Evolutionary conservation across 2,329 filamentous ascomycete species (phyloP).

Genomic region (Pseudocercospora cruenta): DNA sequence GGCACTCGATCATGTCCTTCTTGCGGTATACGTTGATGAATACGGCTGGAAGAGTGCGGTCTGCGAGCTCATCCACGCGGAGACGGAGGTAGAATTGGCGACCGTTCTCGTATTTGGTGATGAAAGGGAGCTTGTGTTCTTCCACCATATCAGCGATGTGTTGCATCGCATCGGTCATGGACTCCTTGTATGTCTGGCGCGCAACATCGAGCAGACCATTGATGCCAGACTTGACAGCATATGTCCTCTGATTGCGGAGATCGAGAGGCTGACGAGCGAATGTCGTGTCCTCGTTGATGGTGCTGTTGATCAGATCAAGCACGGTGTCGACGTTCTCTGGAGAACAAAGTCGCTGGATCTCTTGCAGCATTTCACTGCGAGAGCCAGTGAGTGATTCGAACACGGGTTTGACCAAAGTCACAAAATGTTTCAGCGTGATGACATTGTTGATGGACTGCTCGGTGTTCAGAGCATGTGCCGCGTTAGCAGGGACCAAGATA

Average conservation of each 20-base stretch:
- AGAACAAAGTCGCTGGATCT: conserved; percentile 70
- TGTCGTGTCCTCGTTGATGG: conserved; percentile 79
- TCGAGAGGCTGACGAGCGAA: conserved; percentile 81
- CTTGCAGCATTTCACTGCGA: conserved; percentile 65
- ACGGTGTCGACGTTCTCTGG: conserved; percentile 65
- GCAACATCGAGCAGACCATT: conserved; percentile 87
- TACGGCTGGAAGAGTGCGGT: conserved; percentile 62
- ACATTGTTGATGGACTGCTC: conserved; percentile 86
- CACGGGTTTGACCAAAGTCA: conserved; percentile 68
- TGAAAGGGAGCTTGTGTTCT: conserved; percentile 61
- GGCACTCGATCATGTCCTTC: conserved; percentile 80
- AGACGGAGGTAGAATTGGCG: conserved; percentile 81
- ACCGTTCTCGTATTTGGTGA: conserved; percentile 74
- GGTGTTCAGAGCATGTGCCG: conserved; percentile 64
- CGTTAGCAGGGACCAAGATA: conserved; percentile 71
- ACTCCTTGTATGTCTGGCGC: conserved; percentile 86
- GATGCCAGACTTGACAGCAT: conserved; percentile 84
- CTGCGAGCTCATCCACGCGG: conserved; percentile 63
- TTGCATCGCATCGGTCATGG: conserved; percentile 74
- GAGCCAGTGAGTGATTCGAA: conserved; percentile 69
- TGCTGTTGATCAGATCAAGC: conserved; percentile 65
- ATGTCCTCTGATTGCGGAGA: conserved; percentile 84
- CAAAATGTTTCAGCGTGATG: conserved; percentile 82
- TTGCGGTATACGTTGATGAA: conserved; percentile 78
- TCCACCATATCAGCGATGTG: conserved; percentile 68